A percentile compares a stretch with the other conserved stretches of the same genome.
These are phyloP conservation scores for Drechmeria coniospora DNA, from an alignment of 2,329 filamentous ascomycete genomes.

Conservation along the genomic window DNA sequence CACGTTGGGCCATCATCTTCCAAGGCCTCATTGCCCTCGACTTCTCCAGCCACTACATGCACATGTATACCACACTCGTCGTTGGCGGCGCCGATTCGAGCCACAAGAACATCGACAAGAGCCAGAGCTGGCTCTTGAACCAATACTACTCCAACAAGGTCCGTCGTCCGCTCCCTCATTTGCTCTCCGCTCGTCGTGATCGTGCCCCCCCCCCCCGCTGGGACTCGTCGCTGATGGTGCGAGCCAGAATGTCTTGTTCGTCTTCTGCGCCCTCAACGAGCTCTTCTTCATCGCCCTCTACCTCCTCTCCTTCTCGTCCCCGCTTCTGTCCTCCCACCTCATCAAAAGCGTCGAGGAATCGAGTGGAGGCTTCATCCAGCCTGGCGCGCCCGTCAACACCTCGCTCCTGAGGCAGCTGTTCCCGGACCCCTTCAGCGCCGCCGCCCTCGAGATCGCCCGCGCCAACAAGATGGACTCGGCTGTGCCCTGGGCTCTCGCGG, in stretches of 20 bases:
- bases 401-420: slow-evolving; percentile 62
- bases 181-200: slow-evolving; percentile 7
- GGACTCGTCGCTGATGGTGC: too few relatives aligned
- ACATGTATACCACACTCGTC: slow-evolving; percentile 91
- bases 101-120: slow-evolving; percentile 89
- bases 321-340: slow-evolving; percentile 73
- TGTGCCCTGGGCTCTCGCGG: slow-evolving; percentile 54
- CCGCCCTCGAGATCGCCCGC: slow-evolving; percentile 78
- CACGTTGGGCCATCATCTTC: slow-evolving; percentile 86
- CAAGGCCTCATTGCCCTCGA: slow-evolving; percentile 86
- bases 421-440: slow-evolving; percentile 79
- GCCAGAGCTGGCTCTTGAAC: slow-evolving; percentile 77
- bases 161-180: slow-evolving; percentile 20
- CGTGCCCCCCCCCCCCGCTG: too few relatives aligned
- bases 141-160: slow-evolving; percentile 97
- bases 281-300: slow-evolving; percentile 97
- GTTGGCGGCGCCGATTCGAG: slow-evolving; percentile 69
- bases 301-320: slow-evolving; percentile 90
- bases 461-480: slow-evolving; percentile 83
- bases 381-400: slow-evolving; percentile 54
- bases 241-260: slow-evolving; percentile 71
- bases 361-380: slow-evolving; percentile 37
- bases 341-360: slow-evolving; percentile 44
- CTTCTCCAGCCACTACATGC: slow-evolving; percentile 93
- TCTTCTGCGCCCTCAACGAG: slow-evolving; percentile 83